A percentile compares a stretch with the other conserved stretches of the same genome.
Conservation (phyloP, 208 protist genomes). For the Trypanosoma theileri region DNA sequence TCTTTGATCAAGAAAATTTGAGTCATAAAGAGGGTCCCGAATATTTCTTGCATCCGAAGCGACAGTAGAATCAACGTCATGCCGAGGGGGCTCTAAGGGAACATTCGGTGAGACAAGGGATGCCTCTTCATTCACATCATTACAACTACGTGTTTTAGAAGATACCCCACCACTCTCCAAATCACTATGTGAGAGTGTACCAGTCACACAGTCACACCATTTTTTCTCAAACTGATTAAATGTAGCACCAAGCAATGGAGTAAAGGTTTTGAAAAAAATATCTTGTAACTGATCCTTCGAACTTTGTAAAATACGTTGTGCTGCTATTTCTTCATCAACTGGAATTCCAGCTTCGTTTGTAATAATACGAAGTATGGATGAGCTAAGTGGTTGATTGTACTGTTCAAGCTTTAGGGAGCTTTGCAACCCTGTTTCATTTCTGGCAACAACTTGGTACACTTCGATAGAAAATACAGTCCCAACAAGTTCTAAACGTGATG, state of each 20-base stretch:
- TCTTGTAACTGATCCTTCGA: constrained; percentile 31
- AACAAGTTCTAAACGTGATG: constrained; percentile 44
- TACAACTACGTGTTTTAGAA: constrained; percentile 14
- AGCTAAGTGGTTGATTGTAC: constrained; percentile 11
- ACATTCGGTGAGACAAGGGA: neutral
- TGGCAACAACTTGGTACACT: constrained; percentile 29
- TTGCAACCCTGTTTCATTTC: constrained; percentile 14
- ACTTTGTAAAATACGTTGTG: constrained; percentile 33
- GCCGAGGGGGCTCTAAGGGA: neutral
- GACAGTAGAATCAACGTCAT: neutral
- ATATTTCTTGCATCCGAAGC: neutral
- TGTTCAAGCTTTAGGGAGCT: constrained; percentile 1
- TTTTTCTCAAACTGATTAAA: constrained; percentile 32
- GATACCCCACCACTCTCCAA: constrained; percentile 18
- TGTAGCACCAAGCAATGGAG: constrained; percentile 37
- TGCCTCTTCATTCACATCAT: constrained; percentile 7
- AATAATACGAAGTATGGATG: constrained; percentile 26
- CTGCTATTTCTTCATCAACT: constrained; percentile 15
- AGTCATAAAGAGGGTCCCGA: too few relatives aligned
- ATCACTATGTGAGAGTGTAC: constrained; percentile 10
- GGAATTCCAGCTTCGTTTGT: constrained; percentile 23
- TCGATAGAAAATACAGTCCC: constrained; percentile 50
- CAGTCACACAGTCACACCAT: constrained; percentile 14
- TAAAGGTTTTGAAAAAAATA: constrained; percentile 47
- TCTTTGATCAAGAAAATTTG: neutral